Base-by-base conservation (phyloP, 106 monocot genomes). In the Allium sativum region DNA sequence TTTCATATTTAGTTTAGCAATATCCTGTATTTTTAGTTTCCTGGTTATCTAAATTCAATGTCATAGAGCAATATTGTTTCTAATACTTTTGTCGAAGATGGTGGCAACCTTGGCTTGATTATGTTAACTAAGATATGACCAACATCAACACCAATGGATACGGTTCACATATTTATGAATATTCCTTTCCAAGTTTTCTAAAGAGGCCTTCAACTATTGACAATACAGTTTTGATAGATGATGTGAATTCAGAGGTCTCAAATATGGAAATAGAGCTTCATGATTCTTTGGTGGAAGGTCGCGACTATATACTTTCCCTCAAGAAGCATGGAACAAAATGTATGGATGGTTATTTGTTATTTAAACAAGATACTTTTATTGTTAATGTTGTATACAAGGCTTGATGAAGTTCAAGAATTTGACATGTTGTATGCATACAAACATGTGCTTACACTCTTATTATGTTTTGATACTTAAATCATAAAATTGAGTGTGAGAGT, bases 81-180 rank as follows among this genome's bases (percentile, higher is more conserved):
- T 7, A 17, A 51, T 72, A 45, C 17, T 50, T 42, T 18, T 58
- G 19, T n/a, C 47, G 63, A 70, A 96, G 95, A 71, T 96, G 95
- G 95, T 96, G 95, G 95, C 95, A 90, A 65, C 65, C 68, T 64
- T 96, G 95, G 95, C 79, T 96, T 63, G 95, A 90, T 74, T 96
- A 90, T 80, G 87, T 96, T 15, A 90, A 79, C 73, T 84, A 84
- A 65, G 95, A 90, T 59, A 21, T 53, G 51, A 62, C 68, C 65
- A 66, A 31, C 67, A 50, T 46, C 42, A 42, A 67, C 42, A 76
- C 63, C 42, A 82, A 87, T 67, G 90, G 84, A 11, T 66, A 88
- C 68, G 72, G 66, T 75, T 75, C 76, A 57, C 80, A 86, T 65
- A 64, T 70, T 54, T 63, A 71, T 74, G 87, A 84, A 52, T 69